Conservation (phyloP, 495 filamentous ascomycete species). For the Aspergillus mulundensis region DNA sequence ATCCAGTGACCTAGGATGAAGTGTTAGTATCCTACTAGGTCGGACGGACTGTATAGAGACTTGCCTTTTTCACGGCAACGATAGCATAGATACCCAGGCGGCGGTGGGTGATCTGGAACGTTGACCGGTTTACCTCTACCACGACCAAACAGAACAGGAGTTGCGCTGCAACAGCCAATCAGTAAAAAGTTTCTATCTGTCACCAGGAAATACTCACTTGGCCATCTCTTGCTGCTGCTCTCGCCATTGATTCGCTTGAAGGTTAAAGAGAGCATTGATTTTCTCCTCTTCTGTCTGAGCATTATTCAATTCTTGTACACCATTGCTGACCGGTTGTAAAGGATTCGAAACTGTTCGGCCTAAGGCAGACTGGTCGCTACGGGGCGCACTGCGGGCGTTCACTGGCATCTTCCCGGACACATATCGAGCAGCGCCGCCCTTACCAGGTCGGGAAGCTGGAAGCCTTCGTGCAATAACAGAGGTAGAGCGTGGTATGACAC, state of each 20-base stretch:
- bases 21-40: background rate
- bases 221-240: conserved; percentile 89
- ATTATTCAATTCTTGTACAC: conserved; percentile 58
- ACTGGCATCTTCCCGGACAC: conserved; percentile 95
- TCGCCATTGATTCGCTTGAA: conserved; percentile 80
- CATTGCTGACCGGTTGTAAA: conserved; percentile 46
- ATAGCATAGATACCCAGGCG: conserved; percentile 92
- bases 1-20: conserved; percentile 78
- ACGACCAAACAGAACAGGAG: conserved; percentile 55
- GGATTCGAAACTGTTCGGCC: conserved; percentile 43
- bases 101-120: conserved; percentile 84
- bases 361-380: conserved; percentile 57
- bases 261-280: conserved; percentile 82
- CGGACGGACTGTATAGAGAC: conserved; percentile 5
- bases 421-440: conserved; percentile 89
- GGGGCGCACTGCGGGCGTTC: conserved; percentile 74
- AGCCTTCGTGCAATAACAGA: conserved; percentile 87
- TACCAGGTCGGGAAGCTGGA: conserved; percentile 73
- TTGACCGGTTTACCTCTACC: conserved; percentile 62
- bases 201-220: conserved; percentile 59
- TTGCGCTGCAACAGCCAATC: conserved; percentile 50
- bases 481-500: conserved; percentile 88
- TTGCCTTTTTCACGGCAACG: conserved; percentile 91
- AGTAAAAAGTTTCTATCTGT: conserved; percentile 22
- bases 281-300: conserved; percentile 85